Percentiles rank a stretch among this genome's conserved stretches.
These are phyloP conservation scores for Microcera coccophila DNA, from an alignment of 2,329 filamentous ascomycete species.

Conservation along the genomic window DNA sequence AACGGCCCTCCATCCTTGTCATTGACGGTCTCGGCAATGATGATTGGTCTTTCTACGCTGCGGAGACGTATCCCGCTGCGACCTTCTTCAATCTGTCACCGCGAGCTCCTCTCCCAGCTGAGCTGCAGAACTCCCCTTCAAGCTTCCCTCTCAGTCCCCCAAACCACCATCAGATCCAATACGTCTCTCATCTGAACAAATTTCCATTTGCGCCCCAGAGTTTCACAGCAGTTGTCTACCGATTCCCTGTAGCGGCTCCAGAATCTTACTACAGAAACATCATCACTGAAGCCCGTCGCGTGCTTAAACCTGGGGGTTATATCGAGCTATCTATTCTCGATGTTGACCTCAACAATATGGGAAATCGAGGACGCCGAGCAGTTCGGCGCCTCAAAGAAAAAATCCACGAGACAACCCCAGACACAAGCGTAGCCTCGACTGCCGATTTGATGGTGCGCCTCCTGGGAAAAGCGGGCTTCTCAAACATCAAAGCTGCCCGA, in stretches of 20 bases:
- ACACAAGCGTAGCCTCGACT: constrained; percentile 57
- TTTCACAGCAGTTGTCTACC: constrained; percentile 71
- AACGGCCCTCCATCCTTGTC: constrained; percentile 65
- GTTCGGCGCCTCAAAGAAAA: constrained; percentile 69
- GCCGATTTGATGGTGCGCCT: constrained; percentile 61
- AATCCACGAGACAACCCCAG: constrained; percentile 58
- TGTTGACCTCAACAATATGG: constrained; percentile 79
- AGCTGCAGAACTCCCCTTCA: constrained; percentile 39
- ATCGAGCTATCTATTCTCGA: constrained; percentile 78
- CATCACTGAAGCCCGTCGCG: constrained; percentile 70
- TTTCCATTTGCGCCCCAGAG: constrained; percentile 75
- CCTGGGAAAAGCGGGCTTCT: constrained; percentile 66
- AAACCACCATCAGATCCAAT: constrained; percentile 74
- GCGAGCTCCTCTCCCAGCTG: constrained; percentile 47
- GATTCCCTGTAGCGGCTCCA: constrained; percentile 68
- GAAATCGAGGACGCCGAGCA: constrained; percentile 62
- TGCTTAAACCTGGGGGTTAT: constrained; percentile 72
- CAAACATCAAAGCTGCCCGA: constrained; percentile 68
- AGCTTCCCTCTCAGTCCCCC: constrained; percentile 55
- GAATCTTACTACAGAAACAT: constrained; percentile 67
- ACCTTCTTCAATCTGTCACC: constrained; percentile 74
- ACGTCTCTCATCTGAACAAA: constrained; percentile 56
- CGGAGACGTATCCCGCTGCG: constrained; percentile 70
- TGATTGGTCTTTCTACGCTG: constrained; percentile 84
- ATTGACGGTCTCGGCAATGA: constrained; percentile 82